phyloP scores from a whole-genome alignment of 2,329 filamentous ascomycete species.

The Dactylonectria estremocensis region DNA sequence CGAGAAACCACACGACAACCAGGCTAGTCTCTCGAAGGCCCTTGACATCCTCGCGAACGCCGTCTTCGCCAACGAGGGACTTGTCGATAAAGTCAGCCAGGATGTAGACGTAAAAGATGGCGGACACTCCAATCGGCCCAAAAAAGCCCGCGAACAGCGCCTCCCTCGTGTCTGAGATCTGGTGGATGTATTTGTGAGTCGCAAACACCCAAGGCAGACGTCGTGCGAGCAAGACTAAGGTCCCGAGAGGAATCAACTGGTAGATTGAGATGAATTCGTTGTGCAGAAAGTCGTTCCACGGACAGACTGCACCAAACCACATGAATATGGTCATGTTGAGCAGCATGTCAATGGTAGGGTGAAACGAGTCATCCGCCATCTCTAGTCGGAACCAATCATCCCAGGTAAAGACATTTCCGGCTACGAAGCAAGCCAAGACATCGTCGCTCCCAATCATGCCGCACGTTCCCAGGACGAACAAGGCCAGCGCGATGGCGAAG shows the following conservation, averaged over 20 bases:
- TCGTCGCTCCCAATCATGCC: constrained; percentile 91
- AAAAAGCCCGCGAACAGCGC: constrained; percentile 94
- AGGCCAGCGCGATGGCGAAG: constrained; percentile 85
- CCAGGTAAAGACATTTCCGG: constrained; percentile 91
- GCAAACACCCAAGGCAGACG: constrained; percentile 83
- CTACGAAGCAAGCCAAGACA: constrained; percentile 91
- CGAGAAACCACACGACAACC: constrained; percentile 90
- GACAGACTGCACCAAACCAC: constrained; percentile 90
- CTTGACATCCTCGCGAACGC: constrained; percentile 74
- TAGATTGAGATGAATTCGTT: constrained; percentile 81
- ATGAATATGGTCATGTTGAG: constrained; percentile 93
- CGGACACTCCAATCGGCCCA: constrained; percentile 92
- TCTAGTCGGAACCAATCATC: constrained; percentile 95
- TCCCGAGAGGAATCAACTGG: constrained; percentile 79
- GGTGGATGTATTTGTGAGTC: constrained; percentile 81
- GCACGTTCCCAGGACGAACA: constrained; percentile 90
- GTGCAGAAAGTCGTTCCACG: constrained; percentile 79
- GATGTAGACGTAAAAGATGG: constrained; percentile 91
- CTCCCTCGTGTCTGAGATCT: constrained; percentile 82
- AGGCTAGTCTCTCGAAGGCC: constrained; percentile 76
- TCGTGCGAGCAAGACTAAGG: constrained; percentile 83
- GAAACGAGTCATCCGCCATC: constrained; percentile 90
- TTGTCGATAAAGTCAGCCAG: constrained; percentile 79
- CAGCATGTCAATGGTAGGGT: constrained; percentile 94
- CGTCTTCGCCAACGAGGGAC: constrained; percentile 68